Evolutionary conservation across 129 eudicot species (phyloP).

Genomic region (Calendula officinalis): DNA sequence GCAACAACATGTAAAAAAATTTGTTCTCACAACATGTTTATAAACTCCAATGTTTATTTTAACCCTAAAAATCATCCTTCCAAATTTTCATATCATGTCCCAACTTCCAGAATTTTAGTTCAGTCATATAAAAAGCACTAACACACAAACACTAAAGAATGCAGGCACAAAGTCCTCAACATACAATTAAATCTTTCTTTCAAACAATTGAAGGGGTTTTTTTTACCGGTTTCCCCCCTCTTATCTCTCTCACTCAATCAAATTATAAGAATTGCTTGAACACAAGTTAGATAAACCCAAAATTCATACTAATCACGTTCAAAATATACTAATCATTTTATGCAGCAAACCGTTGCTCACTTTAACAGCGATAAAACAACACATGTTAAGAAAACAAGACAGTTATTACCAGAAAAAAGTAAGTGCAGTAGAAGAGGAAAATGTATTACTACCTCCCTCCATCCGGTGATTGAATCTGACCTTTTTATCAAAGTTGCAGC

Average conservation of each 20-base stretch:
- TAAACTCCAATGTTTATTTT: not conserved
- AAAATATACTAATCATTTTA: too few relatives aligned
- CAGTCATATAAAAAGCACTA: not conserved
- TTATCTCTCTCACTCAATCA: too few relatives aligned
- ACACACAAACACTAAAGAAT: slow-evolving; percentile 6
- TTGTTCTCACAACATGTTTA: not conserved
- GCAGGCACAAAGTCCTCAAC: slow-evolving; percentile 10
- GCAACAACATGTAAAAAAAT: not conserved
- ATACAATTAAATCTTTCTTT: not conserved
- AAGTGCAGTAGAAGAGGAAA: slow-evolving; percentile 40
- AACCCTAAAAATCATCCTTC: not conserved
- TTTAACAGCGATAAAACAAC: not conserved
- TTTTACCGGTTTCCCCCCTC: too few relatives aligned
- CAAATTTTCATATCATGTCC: too few relatives aligned
- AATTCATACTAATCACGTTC: too few relatives aligned
- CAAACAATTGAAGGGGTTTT: too few relatives aligned
- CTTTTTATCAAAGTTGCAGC: slow-evolving; percentile 40
- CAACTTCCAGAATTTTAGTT: too few relatives aligned
- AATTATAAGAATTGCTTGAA: too few relatives aligned
- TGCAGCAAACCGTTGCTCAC: too few relatives aligned
- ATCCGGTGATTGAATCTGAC: slow-evolving; percentile 61
- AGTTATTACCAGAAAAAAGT: slow-evolving; percentile 57
- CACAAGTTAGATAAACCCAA: too few relatives aligned
- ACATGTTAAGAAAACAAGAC: slow-evolving; percentile 22
- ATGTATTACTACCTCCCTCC: slow-evolving; percentile 85